Conservation (phyloP, 768 basidiomycete species). For the Roridomyces roridus region DNA sequence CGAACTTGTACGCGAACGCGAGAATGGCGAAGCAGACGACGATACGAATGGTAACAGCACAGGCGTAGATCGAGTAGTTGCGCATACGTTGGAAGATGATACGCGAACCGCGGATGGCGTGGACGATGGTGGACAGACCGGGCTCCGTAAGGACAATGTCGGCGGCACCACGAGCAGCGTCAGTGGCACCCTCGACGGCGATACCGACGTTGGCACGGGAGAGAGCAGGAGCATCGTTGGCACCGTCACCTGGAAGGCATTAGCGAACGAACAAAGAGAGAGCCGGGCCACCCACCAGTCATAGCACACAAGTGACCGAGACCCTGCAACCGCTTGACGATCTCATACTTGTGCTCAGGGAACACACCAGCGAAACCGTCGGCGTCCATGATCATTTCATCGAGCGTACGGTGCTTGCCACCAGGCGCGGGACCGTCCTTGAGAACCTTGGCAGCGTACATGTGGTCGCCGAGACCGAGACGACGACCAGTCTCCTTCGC, state of each 20-base stretch:
- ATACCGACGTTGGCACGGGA: constrained; percentile 99
- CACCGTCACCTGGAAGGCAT: constrained; percentile 71
- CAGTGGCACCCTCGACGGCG: constrained; percentile 98
- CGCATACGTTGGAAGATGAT: constrained; percentile 99
- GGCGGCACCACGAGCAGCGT: constrained; percentile 97
- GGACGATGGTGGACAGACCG: constrained; percentile 98
- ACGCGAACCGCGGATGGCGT: constrained; percentile 98
- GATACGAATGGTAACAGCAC: constrained; percentile 97
- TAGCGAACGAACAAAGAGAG: no score
- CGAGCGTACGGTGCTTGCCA: constrained; percentile 81
- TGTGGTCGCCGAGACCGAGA: constrained; percentile 97
- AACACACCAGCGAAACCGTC: constrained; percentile 99
- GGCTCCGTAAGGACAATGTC: constrained; percentile 98
- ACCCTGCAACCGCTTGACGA: constrained; percentile 97
- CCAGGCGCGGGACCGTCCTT: constrained; percentile 94
- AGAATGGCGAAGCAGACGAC: constrained; percentile 97
- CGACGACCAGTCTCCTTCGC: constrained; percentile 99
- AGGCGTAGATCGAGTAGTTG: constrained; percentile 98
- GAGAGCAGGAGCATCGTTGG: constrained; percentile 97
- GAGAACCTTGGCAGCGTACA: constrained; percentile 99
- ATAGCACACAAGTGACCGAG: constrained; percentile 97
- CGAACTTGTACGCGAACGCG: constrained; percentile 94
- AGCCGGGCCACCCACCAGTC: constrained; percentile 66
- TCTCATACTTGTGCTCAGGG: constrained; percentile 99
- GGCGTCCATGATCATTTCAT: constrained; percentile 99